Percentiles rank a stretch among this genome's conserved stretches.
phyloP scores from a whole-genome alignment of 768 basidiomycete species.

The Collybia sordida region DNA sequence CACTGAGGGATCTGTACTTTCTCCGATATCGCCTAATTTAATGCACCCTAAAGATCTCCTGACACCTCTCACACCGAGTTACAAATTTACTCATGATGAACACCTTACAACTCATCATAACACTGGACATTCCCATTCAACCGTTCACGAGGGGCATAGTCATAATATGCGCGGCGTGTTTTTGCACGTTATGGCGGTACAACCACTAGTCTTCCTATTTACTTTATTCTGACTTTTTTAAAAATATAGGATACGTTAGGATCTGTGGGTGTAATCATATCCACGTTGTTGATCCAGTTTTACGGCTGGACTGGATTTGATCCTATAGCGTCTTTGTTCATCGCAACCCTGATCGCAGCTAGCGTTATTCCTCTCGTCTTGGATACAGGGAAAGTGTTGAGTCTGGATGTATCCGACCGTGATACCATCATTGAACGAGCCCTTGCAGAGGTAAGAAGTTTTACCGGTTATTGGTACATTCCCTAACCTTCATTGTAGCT shows the following conservation, averaged over 20 bases:
- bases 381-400: constrained; percentile 87
- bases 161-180: constrained; percentile 99
- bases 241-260: constrained; percentile 81
- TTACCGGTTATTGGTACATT: background rate
- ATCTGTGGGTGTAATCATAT: constrained; percentile 96
- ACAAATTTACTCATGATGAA: constrained; percentile 52
- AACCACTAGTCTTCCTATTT: constrained; percentile 18
- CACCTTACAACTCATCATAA: constrained; percentile 50
- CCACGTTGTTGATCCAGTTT: constrained; percentile 90
- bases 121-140: constrained; percentile 43
- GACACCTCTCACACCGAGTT: constrained; percentile 67
- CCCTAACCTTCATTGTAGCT: constrained; percentile 49
- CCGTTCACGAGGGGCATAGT: constrained; percentile 79
- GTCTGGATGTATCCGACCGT: constrained; percentile 77
- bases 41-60: constrained; percentile 20
- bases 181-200: constrained; percentile 92
- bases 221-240: constrained; percentile 1
- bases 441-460: constrained; percentile 55
- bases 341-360: constrained; percentile 91
- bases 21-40: constrained; percentile 20
- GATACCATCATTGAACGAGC: constrained; percentile 55
- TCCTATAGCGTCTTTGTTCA: constrained; percentile 96
- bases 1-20: constrained; percentile 12
- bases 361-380: constrained; percentile 95
- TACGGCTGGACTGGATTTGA: constrained; percentile 99